phyloP scores from a whole-genome alignment of 2,329 filamentous ascomycete genomes.

The Verticillium zaregamsianum region DNA sequence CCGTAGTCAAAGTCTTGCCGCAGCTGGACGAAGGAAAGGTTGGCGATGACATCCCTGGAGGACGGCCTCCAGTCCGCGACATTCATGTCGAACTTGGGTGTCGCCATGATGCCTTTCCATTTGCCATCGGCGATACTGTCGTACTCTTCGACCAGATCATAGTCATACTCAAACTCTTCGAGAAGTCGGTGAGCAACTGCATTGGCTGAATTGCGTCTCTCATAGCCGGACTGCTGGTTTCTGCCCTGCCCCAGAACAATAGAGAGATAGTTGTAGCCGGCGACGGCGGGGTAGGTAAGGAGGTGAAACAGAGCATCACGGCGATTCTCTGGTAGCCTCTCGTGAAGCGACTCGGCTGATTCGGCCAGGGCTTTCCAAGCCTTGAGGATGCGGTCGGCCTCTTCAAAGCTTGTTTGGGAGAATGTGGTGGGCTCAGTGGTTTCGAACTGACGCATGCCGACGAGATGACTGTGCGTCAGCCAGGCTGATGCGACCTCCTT shows the following conservation, averaged over 20 bases:
- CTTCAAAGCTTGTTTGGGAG: constrained; percentile 59
- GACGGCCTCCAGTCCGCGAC: constrained; percentile 20
- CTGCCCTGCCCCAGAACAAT: constrained; percentile 44
- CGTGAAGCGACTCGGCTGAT: constrained; percentile 40
- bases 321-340: constrained; percentile 32
- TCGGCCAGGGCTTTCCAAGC: constrained; percentile 47
- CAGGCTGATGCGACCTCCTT: constrained; percentile 46
- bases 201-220: constrained; percentile 53
- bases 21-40: constrained; percentile 41
- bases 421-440: constrained; percentile 55
- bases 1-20: constrained; percentile 19
- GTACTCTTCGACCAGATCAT: constrained; percentile 38
- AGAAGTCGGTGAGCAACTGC: constrained; percentile 34
- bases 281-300: constrained; percentile 55
- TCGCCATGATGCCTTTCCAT: constrained; percentile 48
- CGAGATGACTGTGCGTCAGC: constrained; percentile 40
- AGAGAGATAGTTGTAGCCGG: constrained; percentile 51
- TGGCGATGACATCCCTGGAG: constrained; percentile 44
- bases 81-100: constrained; percentile 39
- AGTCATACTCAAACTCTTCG: constrained; percentile 38
- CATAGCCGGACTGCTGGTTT: constrained; percentile 47
- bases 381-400: constrained; percentile 53
- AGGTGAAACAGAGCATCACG: constrained; percentile 55
- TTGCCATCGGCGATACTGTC: constrained; percentile 42
- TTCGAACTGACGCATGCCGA: constrained; percentile 57